Conservation (phyloP, 2,329 filamentous ascomycete species). For the Hypomyces perniciosus region DNA sequence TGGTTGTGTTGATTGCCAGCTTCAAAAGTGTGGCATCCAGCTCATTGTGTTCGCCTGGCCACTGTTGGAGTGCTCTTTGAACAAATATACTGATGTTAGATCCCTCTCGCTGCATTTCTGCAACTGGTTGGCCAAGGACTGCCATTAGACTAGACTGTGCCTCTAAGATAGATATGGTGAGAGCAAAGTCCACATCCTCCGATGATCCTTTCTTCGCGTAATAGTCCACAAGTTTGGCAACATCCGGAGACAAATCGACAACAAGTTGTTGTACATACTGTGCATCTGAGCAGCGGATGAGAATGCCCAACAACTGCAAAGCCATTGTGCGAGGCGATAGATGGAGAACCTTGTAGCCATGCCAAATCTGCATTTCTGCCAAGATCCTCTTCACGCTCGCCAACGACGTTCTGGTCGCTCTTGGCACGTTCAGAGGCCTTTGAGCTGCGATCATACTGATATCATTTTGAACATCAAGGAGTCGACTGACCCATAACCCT, state of each 20-base stretch:
- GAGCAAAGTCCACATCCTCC: slow-evolving; percentile 34
- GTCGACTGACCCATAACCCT: slow-evolving; percentile 46
- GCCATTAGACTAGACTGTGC: slow-evolving; percentile 25
- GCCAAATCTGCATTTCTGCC: slow-evolving; percentile 54
- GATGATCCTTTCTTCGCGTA: slow-evolving; percentile 16
- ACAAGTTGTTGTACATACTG: slow-evolving; percentile 24
- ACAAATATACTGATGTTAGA: slow-evolving; percentile 27
- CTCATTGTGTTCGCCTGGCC: slow-evolving; percentile 23
- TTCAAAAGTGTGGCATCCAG: slow-evolving; percentile 34
- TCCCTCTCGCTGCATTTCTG: slow-evolving; percentile 21
- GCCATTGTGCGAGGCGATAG: slow-evolving; percentile 60
- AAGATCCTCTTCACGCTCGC: slow-evolving; percentile 48
- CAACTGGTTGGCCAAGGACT: not conserved
- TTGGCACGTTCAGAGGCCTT: slow-evolving; percentile 63
- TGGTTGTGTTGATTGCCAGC: slow-evolving; percentile 78
- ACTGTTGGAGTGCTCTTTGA: slow-evolving; percentile 22
- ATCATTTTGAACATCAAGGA: slow-evolving; percentile 49
- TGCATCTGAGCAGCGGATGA: slow-evolving; percentile 25
- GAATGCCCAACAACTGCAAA: slow-evolving; percentile 54
- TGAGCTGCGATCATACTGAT: slow-evolving; percentile 58
- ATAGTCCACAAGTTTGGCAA: slow-evolving; percentile 20
- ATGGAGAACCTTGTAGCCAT: slow-evolving; percentile 38
- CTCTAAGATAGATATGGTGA: slow-evolving; percentile 37
- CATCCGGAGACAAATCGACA: slow-evolving; percentile 22
- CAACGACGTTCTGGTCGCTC: slow-evolving; percentile 53